Percentiles rank a stretch among this genome's conserved stretches.
Evolutionary conservation across 1,284 basidiomycete species (phyloP).

Genomic region (Leccinum fallax): DNA sequence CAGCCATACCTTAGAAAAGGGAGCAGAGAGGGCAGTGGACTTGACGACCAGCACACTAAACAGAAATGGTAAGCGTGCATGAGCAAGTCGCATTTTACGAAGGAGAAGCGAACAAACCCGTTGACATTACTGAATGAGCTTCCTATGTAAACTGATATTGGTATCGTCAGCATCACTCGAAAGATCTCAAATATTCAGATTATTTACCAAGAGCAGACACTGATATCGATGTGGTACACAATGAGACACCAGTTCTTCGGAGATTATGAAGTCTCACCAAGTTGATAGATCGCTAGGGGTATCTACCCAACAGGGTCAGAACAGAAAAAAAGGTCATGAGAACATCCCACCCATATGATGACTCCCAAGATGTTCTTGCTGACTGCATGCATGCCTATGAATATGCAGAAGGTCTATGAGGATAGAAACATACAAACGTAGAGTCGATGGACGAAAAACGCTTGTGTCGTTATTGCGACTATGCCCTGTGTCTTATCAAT

Average conservation of each 20-base stretch:
- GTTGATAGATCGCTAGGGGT: no score
- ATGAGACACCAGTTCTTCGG: not conserved
- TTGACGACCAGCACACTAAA: constrained; percentile 2
- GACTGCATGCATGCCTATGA: constrained; percentile 9
- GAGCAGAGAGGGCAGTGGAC: not conserved
- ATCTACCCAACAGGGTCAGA: constrained; percentile 4
- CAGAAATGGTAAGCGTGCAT: not conserved
- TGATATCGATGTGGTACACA: not conserved
- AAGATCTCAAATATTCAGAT: not conserved
- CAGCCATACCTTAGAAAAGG: constrained; percentile 6
- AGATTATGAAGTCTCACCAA: no score
- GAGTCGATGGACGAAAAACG: constrained; percentile 18
- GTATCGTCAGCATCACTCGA: not conserved
- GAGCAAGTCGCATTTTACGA: not conserved
- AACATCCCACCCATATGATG: constrained; percentile 10
- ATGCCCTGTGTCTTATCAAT: constrained; percentile 9
- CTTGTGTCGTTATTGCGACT: constrained; percentile 12
- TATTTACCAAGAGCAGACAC: not conserved
- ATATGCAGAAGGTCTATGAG: not conserved
- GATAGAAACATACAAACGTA: constrained; percentile 12
- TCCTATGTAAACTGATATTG: not conserved
- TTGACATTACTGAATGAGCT: not conserved
- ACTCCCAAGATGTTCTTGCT: constrained; percentile 6
- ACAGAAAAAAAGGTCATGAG: not conserved
- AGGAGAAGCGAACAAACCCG: constrained; percentile 3